Evolutionary conservation across 2,329 filamentous ascomycete genomes (phyloP), one percentile per base, ranked within the genome.

Genomic region (Neofusicoccum cordaticola): DNA sequence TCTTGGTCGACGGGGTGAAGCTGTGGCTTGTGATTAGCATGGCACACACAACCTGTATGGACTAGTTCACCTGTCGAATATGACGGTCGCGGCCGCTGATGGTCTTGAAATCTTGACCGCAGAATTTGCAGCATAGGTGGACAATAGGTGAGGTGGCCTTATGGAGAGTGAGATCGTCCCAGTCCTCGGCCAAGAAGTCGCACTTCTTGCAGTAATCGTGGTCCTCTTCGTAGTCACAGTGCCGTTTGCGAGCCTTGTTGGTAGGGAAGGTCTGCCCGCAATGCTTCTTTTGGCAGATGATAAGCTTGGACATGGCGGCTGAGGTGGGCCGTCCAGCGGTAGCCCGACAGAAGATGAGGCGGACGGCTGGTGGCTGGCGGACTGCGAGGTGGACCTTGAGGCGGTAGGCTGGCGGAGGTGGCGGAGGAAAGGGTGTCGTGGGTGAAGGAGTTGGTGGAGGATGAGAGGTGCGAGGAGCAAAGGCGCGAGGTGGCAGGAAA

Each of bases 101-200:
- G 34, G 80, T 84, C 66, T 81, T 81, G 73, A 86, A 87, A 47
- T 87, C 84, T 8, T 80, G 71, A 12, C 82, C 83, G 62, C 86
- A 88, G 47, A 86, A 77, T 12, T 84, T 82, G 71, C 86, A 88
- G 58, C 80, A 80, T 51, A 84, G 81, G 66, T 85, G 82, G 35
- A 77, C 79, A 2, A 76, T 70, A 60, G 73, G 69, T 1, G 75
- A 74, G 7, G 67, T 69, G 11, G 72, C 71, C 69, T 84, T 84
- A 73, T 86, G 84, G n/a, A 78, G 70, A 7, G 81, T 74, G 2
- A 81, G 71, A 2, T 76, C 74, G 39, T 81, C 79, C 50, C 79
- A 81, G 11, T 78, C 74, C 1, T 75, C 71, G 64, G 81, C 85
- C 68, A 85, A 73, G 37, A 72, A 68, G 44, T 82, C 72, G 71